phyloP scores from a whole-genome alignment of 192 early-diverging fungal genomes.

The Podila minutissima region DNA sequence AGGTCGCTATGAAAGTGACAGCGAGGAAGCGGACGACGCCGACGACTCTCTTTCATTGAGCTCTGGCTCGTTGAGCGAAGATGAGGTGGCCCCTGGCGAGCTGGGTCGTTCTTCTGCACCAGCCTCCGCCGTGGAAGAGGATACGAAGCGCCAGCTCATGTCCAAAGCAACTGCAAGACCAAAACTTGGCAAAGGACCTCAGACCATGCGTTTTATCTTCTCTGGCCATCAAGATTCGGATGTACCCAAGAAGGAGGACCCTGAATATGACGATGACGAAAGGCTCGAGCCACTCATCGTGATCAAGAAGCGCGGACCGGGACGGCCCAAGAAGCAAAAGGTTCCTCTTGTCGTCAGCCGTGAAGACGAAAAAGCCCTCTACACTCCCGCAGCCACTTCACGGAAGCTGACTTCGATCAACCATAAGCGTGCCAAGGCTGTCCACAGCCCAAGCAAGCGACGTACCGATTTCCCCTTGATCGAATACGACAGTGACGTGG shows the following conservation, averaged over 20 bases:
- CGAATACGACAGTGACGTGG: constrained; percentile 30
- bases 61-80: constrained; percentile 22
- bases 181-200: too few relatives aligned
- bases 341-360: constrained; percentile 36
- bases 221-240: too few relatives aligned
- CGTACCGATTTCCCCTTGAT: constrained; percentile 21
- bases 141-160: too few relatives aligned
- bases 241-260: too few relatives aligned
- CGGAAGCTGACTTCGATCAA: constrained; percentile 2
- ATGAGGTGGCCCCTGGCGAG: constrained; percentile 5
- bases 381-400: constrained; percentile 29
- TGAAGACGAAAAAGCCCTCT: constrained; percentile 39
- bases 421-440: not conserved
- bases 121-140: too few relatives aligned
- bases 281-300: too few relatives aligned
- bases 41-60: constrained; percentile 13
- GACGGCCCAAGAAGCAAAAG: constrained; percentile 36
- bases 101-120: too few relatives aligned
- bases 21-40: not conserved
- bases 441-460: not conserved
- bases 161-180: too few relatives aligned
- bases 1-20: constrained; percentile 18
- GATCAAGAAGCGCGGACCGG: constrained; percentile 28
- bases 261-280: not conserved
- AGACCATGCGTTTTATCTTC: too few relatives aligned